Evolutionary conservation across 345 rosid genomes (phyloP).

Genomic region (Bruguiera parviflora): DNA sequence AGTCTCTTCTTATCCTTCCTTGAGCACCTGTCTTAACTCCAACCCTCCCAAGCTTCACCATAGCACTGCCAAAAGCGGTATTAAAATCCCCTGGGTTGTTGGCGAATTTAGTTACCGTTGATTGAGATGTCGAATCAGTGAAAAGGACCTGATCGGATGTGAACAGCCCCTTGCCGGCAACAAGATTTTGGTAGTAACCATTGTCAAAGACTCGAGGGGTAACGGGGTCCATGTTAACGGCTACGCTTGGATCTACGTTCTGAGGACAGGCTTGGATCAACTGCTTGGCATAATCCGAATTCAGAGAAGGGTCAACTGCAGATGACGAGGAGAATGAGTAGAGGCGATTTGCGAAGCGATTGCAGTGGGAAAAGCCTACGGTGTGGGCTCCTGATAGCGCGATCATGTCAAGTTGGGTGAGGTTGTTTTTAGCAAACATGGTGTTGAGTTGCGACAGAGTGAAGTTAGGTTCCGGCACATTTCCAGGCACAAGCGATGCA

Average conservation of each 20-base stretch:
- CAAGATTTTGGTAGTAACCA: slow-evolving; percentile 62
- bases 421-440: slow-evolving; percentile 50
- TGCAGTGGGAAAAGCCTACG: slow-evolving; percentile 79
- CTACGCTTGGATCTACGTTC: slow-evolving; percentile 48
- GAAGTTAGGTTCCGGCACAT: slow-evolving; percentile 63
- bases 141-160: slow-evolving; percentile 67
- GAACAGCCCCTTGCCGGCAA: slow-evolving; percentile 65
- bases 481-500: slow-evolving; percentile 65
- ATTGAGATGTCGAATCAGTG: slow-evolving; percentile 41
- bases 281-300: slow-evolving; percentile 49
- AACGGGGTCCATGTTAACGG: slow-evolving; percentile 52
- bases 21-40: slow-evolving; percentile 56
- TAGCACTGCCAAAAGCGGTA: slow-evolving; percentile 53
- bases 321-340: slow-evolving; percentile 54
- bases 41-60: slow-evolving; percentile 80
- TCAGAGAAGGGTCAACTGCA: slow-evolving; percentile 61
- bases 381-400: slow-evolving; percentile 96
- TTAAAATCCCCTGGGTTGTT: slow-evolving; percentile 47
- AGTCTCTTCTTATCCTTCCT: slow-evolving; percentile 67
- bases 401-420: slow-evolving; percentile 65
- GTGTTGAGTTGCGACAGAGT: slow-evolving; percentile 41
- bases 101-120: slow-evolving; percentile 59
- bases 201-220: slow-evolving; percentile 63
- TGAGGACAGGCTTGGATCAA: slow-evolving; percentile 52
- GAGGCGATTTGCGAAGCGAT: slow-evolving; percentile 58